Evolutionary conservation across 495 filamentous ascomycete genomes (phyloP), one percentile per base, ranked within the genome.

Genomic region (Penicillium pulvis): DNA sequence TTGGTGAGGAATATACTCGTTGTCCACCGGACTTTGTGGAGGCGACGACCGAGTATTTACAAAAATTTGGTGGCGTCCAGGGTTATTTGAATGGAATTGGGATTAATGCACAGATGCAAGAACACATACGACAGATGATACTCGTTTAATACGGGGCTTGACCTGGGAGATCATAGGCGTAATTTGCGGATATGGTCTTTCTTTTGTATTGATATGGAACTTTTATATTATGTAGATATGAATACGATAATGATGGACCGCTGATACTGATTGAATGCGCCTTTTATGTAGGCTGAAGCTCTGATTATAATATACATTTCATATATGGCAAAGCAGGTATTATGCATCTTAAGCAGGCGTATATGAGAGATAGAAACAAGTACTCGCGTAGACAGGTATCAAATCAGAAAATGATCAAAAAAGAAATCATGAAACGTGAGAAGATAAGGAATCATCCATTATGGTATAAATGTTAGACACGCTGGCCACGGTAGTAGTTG

Each of bases 1-100:
- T 96, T 23, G 73, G 81, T 1, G 83, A 87, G 44, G 83, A 84
- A 1, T 96, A 90, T 78, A 87, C 82, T 4, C 77, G 75, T 28
- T 86, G 85, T 66, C 81, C 87, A 6, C 65, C 61, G 0, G 79
- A 79, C 3, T 85, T 90, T 63, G 83, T 87, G 9, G 44, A 57
- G 20, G 67, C 70, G 44, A 75, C 89, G 1, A 64, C 68, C 8
- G 53, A 41, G 12, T 81, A 86, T 65, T 59, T 94, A 20, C 62
- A 80, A 2, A 56, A 68, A 55, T 88, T 89, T 72, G 86, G 87
- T 0, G 83, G 87, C 0, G 72, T 89, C 7, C 69, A 79, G 39
- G 71, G 63, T n/a, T 92, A 92, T 73, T 71, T 92, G 51, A 70
- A 73, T 30, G 60, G 60, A 10, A 81, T 86, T 49, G 87, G 87